These are phyloP conservation scores for Eremothecium sinecaudum DNA, from an alignment of 1,139 yeast genomes.

Conservation along the genomic window DNA sequence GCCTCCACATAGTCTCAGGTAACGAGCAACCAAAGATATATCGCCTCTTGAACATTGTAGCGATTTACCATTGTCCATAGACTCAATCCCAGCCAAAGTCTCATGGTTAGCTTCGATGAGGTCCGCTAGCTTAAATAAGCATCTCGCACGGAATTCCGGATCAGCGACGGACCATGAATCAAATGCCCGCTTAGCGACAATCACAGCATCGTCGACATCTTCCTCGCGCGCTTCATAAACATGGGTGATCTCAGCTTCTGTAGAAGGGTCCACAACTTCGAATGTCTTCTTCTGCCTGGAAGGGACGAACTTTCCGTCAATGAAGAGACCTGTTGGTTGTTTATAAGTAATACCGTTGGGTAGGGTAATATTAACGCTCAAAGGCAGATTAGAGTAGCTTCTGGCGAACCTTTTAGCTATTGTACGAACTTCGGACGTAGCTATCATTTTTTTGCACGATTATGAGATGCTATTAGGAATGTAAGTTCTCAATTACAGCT, in stretches of 20 bases:
- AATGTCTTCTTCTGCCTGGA: conserved; percentile 35
- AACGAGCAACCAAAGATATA: conserved; percentile 45
- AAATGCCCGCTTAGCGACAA: conserved; percentile 39
- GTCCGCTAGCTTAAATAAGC: conserved; percentile 52
- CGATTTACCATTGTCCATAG: conserved; percentile 72
- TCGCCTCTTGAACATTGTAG: conserved; percentile 43
- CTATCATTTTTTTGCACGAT: too few relatives aligned
- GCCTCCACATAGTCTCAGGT: conserved; percentile 59
- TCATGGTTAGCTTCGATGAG: conserved; percentile 49
- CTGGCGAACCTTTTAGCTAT: conserved; percentile 5
- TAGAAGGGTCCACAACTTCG: conserved; percentile 39
- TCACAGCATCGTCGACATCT: conserved; percentile 41
- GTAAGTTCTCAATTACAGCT: too few relatives aligned
- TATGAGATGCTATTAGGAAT: too few relatives aligned
- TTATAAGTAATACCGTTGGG: conserved; percentile 45
- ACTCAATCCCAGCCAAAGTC: conserved; percentile 42
- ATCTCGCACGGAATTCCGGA: conserved; percentile 43
- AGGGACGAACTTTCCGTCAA: conserved; percentile 39
- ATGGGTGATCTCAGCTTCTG: conserved; percentile 39
- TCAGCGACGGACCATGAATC: conserved; percentile 37
- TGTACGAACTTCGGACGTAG: conserved; percentile 7
- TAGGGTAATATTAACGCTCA: conserved; percentile 40
- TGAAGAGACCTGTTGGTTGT: conserved; percentile 47
- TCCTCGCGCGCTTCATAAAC: conserved; percentile 39
- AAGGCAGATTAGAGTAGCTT: conserved; percentile 33